Percentiles rank a stretch among this genome's conserved stretches.
Conservation (phyloP, 371 early-diverging fungal species). For the Vairimorpha apis region DNA sequence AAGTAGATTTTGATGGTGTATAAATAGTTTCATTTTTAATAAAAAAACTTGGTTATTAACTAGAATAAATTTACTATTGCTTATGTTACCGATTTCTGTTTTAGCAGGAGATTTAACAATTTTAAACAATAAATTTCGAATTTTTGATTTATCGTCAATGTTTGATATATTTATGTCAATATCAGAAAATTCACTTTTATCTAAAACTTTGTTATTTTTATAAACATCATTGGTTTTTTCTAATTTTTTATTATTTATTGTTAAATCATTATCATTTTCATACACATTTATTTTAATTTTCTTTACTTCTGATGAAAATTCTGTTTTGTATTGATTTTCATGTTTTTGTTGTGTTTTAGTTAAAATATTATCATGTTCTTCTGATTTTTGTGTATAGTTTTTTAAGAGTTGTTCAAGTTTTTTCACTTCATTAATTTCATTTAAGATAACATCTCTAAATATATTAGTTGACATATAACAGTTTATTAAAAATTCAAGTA, state of each 20-base stretch:
- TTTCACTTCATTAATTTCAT: neutral
- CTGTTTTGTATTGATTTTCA: neutral
- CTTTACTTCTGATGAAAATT: neutral
- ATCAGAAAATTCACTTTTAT: too few relatives aligned
- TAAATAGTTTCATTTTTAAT: neutral
- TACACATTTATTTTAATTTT: neutral
- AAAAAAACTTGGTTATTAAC: neutral
- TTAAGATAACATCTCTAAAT: slow-evolving; percentile 1
- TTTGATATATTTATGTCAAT: too few relatives aligned
- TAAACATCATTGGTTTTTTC: too few relatives aligned
- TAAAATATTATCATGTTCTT: neutral
- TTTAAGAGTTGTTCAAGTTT: neutral
- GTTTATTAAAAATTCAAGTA: slow-evolving; percentile 1
- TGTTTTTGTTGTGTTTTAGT: neutral
- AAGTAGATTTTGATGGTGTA: neutral
- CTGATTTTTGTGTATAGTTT: neutral
- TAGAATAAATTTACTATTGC: neutral
- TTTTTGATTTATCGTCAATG: too few relatives aligned
- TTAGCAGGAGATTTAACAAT: neutral
- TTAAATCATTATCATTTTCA: neutral
- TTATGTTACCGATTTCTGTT: neutral
- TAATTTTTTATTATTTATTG: too few relatives aligned
- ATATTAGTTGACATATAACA: slow-evolving; percentile 11
- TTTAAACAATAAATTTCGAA: too few relatives aligned
- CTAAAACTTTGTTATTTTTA: too few relatives aligned